Evolutionary conservation across 2,329 filamentous ascomycete species (phyloP), one percentile per base, ranked within the genome.

Genomic region (Pestalotiopsis sp.): DNA sequence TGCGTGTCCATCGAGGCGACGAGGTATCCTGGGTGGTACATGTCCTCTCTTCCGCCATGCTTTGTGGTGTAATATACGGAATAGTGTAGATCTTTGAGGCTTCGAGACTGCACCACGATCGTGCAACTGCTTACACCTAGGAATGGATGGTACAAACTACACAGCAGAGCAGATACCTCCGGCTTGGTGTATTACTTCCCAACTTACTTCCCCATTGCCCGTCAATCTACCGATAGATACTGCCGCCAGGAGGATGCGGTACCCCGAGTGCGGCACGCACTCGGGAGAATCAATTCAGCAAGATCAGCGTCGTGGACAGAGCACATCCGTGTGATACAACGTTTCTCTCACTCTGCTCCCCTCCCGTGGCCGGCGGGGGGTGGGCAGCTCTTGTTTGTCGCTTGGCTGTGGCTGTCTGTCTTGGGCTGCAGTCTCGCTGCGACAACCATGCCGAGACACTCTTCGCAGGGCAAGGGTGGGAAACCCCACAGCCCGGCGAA

Each of bases 401-500:
- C 57, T 59, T 59, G 57, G 57, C 57, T 4, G 27, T 7, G 20
- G 20, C 20, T 23, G 20, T 23, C 20, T 31, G 6, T n/a, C 13
- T n/a, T 20, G 45, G 57, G 57, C 57, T 59, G 57, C 57, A 59
- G 12, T 27, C 27, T 59, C 20, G 57, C 57, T n/a, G 57, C 20
- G 11, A 27, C 57, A 27, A 7, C 20, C 57, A 59, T 58, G 27
- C 23, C 64, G 49, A 40, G 38, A 65, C 23, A 9, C 31, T 9
- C 7, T 36, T 59, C 23, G 62, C 31, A 23, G 40, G 20, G 62
- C 41, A 27, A 41, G 17, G 45, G 23, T 31, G 25, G 17, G 25
- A 59, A 36, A 56, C 25, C 45, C 65, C 65, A 66, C 52, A 40
- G 23, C 27, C 36, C 52, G 23, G 49, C 65, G 65, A 61, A 31